Evolutionary conservation across 2,329 filamentous ascomycete genomes (phyloP).

Genomic region (Colletotrichum cordylinicola): DNA sequence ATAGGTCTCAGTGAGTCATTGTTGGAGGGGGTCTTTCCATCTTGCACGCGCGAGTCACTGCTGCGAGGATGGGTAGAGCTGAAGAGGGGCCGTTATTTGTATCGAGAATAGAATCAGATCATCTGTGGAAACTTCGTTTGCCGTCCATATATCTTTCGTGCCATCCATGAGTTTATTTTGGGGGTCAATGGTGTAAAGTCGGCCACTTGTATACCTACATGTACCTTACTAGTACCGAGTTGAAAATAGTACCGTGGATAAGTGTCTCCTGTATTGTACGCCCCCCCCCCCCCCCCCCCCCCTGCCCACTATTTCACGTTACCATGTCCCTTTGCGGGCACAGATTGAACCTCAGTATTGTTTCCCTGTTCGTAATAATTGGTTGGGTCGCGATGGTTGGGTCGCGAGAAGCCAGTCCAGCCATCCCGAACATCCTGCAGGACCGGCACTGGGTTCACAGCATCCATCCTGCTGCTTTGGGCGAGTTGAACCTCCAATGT

Average conservation of each 20-base stretch:
- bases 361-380: neutral
- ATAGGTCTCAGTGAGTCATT: neutral
- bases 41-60: neutral
- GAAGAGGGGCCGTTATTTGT: neutral
- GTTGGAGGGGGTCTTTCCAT: neutral
- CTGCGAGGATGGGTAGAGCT: neutral
- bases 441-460: neutral
- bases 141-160: neutral
- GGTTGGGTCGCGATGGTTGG: neutral
- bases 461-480: neutral
- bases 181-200: neutral
- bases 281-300: too few species aligned
- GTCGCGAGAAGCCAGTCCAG: neutral
- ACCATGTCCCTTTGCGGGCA: neutral
- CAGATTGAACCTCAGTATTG: neutral
- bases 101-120: neutral
- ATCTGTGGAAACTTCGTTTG: neutral
- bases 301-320: neutral
- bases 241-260: too few species aligned
- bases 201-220: too few species aligned
- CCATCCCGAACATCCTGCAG: neutral
- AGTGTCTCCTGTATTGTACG: too few species aligned
- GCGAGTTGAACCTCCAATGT: fast-evolving
- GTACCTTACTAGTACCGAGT: too few species aligned
- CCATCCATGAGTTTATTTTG: neutral